A percentile compares a stretch with the other conserved stretches of the same genome.
Conservation (phyloP, 2,329 filamentous ascomycete species). For the Aspergillus tamarii region DNA sequence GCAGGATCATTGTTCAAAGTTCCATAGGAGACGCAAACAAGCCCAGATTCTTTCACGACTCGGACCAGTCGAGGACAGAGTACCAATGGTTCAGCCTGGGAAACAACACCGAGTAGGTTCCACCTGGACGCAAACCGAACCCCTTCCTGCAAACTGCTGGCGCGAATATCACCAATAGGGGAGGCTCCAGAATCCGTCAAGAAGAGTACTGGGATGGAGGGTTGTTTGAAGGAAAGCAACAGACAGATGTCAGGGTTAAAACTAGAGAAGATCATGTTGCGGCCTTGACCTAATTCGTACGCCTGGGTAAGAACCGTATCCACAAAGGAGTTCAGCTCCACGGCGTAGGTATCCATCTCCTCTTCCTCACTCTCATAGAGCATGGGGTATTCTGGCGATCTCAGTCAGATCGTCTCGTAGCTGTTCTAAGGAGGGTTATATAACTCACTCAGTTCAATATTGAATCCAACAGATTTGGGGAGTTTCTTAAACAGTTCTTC, state of each 20-base stretch:
- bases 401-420: slow-evolving; percentile 32
- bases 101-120: slow-evolving; percentile 92
- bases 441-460: slow-evolving; percentile 83
- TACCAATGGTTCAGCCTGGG: slow-evolving; percentile 83
- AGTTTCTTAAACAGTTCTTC: slow-evolving; percentile 90
- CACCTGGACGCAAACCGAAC: slow-evolving; percentile 92
- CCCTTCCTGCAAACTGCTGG: slow-evolving; percentile 90
- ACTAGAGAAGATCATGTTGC: slow-evolving; percentile 96
- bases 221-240: slow-evolving; percentile 93
- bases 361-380: slow-evolving; percentile 92
- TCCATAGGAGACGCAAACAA: slow-evolving; percentile 97
- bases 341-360: slow-evolving; percentile 94
- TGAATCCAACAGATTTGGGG: slow-evolving; percentile 84
- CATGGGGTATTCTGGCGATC: slow-evolving; percentile 80
- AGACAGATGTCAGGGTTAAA: slow-evolving; percentile 98
- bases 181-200: slow-evolving; percentile 85
- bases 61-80: slow-evolving; percentile 85
- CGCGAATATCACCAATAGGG: slow-evolving; percentile 83
- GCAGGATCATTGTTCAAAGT: slow-evolving; percentile 81
- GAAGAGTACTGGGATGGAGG: slow-evolving; percentile 93
- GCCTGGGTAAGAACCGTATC: slow-evolving; percentile 90
- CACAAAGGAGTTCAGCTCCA: slow-evolving; percentile 95
- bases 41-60: slow-evolving; percentile 89
- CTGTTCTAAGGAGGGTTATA: slow-evolving; percentile 24
- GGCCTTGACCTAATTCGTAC: slow-evolving; percentile 77